These are phyloP conservation scores for Colletotrichum musicola DNA, from an alignment of 2,329 filamentous ascomycete species.

Conservation along the genomic window DNA sequence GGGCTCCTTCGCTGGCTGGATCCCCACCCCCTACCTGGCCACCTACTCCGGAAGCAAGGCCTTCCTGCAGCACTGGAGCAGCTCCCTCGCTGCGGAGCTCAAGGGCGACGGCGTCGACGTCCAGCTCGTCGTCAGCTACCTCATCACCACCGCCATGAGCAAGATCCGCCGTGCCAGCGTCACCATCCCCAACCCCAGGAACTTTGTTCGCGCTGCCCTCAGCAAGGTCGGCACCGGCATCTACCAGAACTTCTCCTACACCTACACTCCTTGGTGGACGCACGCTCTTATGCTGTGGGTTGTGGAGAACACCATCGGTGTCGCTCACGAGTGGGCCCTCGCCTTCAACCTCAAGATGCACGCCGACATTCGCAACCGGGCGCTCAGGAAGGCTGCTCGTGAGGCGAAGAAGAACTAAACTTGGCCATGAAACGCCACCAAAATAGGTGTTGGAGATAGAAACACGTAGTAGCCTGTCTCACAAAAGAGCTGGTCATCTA, in stretches of 20 bases:
- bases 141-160: constrained; percentile 96
- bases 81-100: constrained; percentile 85
- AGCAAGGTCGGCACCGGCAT: constrained; percentile 85
- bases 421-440: not conserved
- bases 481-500: not conserved
- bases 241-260: constrained; percentile 83
- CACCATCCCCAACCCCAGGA: constrained; percentile 83
- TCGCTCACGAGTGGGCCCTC: constrained; percentile 61
- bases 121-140: constrained; percentile 91
- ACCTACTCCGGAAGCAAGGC: constrained; percentile 99
- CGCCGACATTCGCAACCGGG: constrained; percentile 82
- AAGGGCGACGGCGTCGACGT: constrained; percentile 85
- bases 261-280: constrained; percentile 93
- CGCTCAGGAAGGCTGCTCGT: constrained; percentile 85
- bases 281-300: constrained; percentile 91
- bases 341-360: constrained; percentile 77
- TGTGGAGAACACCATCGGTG: constrained; percentile 70
- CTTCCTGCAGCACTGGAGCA: constrained; percentile 97
- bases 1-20: constrained; percentile 94
- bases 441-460: not conserved
- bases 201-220: constrained; percentile 84
- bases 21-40: constrained; percentile 91
- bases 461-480: not conserved
- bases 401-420: constrained; percentile 75
- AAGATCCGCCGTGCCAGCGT: constrained; percentile 87